Conservation (phyloP, 306 rosid species). For the Citrullus amarus region DNA sequence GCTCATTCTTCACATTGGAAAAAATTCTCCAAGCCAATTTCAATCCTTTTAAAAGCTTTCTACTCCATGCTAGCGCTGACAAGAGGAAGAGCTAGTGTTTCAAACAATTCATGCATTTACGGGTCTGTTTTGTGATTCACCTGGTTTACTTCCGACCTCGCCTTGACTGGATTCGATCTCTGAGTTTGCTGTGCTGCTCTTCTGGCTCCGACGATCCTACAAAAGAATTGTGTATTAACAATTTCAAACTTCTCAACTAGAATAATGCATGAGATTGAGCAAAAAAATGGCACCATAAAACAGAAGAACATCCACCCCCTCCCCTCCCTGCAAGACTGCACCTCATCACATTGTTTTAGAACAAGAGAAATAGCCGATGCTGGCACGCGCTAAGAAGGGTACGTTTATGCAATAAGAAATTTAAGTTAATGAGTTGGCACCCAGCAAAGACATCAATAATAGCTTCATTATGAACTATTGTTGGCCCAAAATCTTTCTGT, state of each 20-base stretch:
- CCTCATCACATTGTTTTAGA: not conserved
- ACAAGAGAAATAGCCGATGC: not conserved
- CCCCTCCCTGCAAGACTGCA: not conserved
- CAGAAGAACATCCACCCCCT: not conserved
- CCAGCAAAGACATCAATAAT: not conserved
- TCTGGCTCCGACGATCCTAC: conserved; percentile 85
- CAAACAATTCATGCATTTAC: not conserved
- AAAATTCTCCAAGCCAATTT: not conserved
- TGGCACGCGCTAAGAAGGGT: not conserved
- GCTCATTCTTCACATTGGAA: conserved; percentile 13
- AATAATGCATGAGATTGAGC: not conserved
- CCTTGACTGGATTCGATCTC: conserved; percentile 55
- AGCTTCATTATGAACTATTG: not conserved
- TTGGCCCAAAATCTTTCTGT: not conserved
- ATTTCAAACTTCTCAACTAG: not conserved
- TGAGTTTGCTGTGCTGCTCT: conserved; percentile 52
- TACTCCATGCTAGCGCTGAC: not conserved
- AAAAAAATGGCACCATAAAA: not conserved
- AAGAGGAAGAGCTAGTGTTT: not conserved
- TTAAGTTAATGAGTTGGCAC: not conserved
- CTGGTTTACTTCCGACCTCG: conserved; percentile 21
- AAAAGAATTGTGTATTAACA: not conserved
- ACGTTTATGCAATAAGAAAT: not conserved
- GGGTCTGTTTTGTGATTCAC: conserved; percentile 25
- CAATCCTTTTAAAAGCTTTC: not conserved